Conservation (phyloP, 495 filamentous ascomycete species). For the Pyrenula aspistea region DNA sequence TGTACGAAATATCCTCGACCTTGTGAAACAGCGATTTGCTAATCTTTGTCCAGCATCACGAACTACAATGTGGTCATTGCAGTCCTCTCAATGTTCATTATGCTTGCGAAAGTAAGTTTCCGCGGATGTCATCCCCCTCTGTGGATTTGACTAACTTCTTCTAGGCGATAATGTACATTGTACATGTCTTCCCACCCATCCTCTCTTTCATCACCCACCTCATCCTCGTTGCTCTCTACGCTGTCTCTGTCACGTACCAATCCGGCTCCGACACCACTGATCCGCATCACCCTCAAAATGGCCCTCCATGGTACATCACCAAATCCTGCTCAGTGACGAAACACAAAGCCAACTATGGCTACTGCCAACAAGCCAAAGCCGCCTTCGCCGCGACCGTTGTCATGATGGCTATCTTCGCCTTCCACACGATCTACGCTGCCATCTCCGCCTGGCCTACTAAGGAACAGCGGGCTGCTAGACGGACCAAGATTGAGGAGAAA, state of each 20-base stretch:
- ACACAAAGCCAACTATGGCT: conserved; percentile 39
- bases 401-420: conserved; percentile 48
- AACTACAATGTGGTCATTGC: conserved; percentile 74
- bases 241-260: conserved; percentile 57
- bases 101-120: conserved; percentile 34
- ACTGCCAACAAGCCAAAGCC: conserved; percentile 67
- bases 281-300: conserved; percentile 49
- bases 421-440: not conserved
- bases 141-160: conserved; percentile 20
- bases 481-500: conserved; percentile 13
- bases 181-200: conserved; percentile 62
- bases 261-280: conserved; percentile 73
- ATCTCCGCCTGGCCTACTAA: conserved; percentile 1
- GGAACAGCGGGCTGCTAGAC: conserved; percentile 20
- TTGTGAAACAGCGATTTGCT: no score
- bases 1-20: no score
- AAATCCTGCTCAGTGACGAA: conserved; percentile 59
- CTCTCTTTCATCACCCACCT: conserved; percentile 47
- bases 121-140: conserved; percentile 19
- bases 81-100: conserved; percentile 46
- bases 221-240: conserved; percentile 49
- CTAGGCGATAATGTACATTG: conserved; percentile 45
- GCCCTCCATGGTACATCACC: conserved; percentile 73
- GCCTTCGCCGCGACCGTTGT: conserved; percentile 59
- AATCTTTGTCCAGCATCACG: conserved; percentile 50